These are phyloP conservation scores for Mucor plumbeus DNA, from an alignment of 371 early-diverging fungal genomes.

Conservation along the genomic window DNA sequence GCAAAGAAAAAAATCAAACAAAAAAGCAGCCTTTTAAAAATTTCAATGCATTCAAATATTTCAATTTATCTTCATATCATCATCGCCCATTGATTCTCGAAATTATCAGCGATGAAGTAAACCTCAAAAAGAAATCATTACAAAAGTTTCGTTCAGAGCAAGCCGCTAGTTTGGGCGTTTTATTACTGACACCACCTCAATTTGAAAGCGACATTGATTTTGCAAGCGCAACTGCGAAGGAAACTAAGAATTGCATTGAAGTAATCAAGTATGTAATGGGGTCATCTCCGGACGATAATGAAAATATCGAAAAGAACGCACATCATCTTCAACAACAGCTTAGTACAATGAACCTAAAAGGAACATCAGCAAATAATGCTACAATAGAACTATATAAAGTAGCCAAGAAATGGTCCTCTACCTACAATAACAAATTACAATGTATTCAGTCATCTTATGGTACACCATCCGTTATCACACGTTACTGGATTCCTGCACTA, in stretches of 20 bases:
- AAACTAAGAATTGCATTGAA: constrained; percentile 17
- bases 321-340: constrained; percentile 27
- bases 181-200: constrained; percentile 44
- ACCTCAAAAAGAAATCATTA: constrained; percentile 57
- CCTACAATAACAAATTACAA: constrained; percentile 23
- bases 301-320: neutral
- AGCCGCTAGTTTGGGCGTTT: constrained; percentile 68
- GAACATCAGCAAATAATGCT: constrained; percentile 1
- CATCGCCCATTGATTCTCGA: constrained; percentile 55
- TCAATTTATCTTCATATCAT: constrained; percentile 17
- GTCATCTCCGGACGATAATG: neutral
- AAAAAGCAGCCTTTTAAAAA: neutral
- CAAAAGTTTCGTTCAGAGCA: constrained; percentile 60
- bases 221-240: constrained; percentile 4
- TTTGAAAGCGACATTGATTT: constrained; percentile 14
- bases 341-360: constrained; percentile 2
- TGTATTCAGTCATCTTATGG: constrained; percentile 39
- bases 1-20: neutral
- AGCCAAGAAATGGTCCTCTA: constrained; percentile 10
- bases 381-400: constrained; percentile 16
- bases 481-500: constrained; percentile 69
- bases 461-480: constrained; percentile 49
- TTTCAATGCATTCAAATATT: constrained; percentile 14
- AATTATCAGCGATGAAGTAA: constrained; percentile 66
- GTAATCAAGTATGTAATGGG: constrained; percentile 21